phyloP scores from a whole-genome alignment of 2,329 filamentous ascomycete genomes.

The Trematosphaeria pertusa region DNA sequence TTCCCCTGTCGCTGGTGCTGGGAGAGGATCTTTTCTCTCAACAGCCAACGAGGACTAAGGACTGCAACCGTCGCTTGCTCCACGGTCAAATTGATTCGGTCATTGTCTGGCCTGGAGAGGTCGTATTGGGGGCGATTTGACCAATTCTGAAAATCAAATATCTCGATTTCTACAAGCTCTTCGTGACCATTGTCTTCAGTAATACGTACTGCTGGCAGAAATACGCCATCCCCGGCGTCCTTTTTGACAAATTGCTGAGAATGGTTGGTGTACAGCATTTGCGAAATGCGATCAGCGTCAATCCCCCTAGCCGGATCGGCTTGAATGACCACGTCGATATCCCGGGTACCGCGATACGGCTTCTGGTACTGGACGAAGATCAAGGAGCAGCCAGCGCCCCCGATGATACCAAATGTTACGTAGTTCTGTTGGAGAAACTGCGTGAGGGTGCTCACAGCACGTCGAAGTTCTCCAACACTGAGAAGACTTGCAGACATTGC shows the following conservation, averaged over 20 bases:
- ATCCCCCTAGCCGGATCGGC: conserved; percentile 3
- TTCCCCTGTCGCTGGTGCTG: background rate
- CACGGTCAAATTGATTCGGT: conserved; percentile 2
- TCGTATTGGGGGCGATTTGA: conserved; percentile 4
- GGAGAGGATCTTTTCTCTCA: conserved; percentile 6
- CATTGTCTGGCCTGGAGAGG: conserved; percentile 5
- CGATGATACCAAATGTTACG: background rate
- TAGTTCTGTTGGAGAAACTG: background rate
- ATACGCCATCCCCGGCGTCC: conserved; percentile 1
- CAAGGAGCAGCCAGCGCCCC: conserved; percentile 5
- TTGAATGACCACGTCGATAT: conserved; percentile 5
- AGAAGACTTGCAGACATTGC: background rate
- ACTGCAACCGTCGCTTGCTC: background rate
- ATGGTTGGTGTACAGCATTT: conserved; percentile 4
- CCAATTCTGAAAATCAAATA: conserved; percentile 5
- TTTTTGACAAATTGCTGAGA: conserved; percentile 3
- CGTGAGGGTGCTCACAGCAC: background rate
- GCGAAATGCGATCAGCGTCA: conserved; percentile 2
- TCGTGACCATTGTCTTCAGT: conserved; percentile 2
- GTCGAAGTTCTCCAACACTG: background rate
- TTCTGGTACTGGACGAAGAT: background rate
- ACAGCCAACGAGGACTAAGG: conserved; percentile 2
- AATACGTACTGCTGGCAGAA: conserved; percentile 3
- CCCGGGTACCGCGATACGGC: conserved; percentile 1
- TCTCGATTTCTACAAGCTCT: conserved; percentile 6